phyloP scores from a whole-genome alignment of 345 rosid species.

The Boechera retrofracta region DNA sequence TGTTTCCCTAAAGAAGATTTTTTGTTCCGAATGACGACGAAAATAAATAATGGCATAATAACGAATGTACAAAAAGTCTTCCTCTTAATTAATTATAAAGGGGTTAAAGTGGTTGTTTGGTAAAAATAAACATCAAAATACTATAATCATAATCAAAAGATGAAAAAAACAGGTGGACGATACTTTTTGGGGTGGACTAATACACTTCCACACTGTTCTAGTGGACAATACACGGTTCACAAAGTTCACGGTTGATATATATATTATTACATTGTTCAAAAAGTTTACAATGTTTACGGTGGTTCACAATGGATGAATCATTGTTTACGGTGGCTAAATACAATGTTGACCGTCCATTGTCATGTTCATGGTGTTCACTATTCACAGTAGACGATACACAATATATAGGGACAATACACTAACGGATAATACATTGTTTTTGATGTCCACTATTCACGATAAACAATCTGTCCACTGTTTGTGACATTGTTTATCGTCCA shows the following conservation, averaged over 20 bases:
- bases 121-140: not conserved
- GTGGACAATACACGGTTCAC: not conserved
- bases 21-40: slow-evolving; percentile 15
- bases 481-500: too few relatives aligned
- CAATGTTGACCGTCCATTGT: too few relatives aligned
- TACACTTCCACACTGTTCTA: not conserved
- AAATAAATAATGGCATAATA: slow-evolving; percentile 6
- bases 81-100: slow-evolving; percentile 1
- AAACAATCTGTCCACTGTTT: too few relatives aligned
- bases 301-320: not conserved
- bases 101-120: not conserved
- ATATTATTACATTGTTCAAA: too few relatives aligned
- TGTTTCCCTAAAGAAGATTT: slow-evolving; percentile 12
- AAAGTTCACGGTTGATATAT: too few relatives aligned
- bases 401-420: too few relatives aligned
- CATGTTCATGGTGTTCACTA: too few relatives aligned
- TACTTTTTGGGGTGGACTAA: not conserved
- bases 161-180: not conserved
- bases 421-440: too few relatives aligned
- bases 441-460: too few relatives aligned
- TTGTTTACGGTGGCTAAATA: not conserved
- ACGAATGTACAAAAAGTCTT: slow-evolving; percentile 5
- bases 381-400: too few relatives aligned
- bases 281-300: too few relatives aligned
- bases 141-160: not conserved